These are phyloP conservation scores for Deakozyma indianensis DNA, from an alignment of 805 yeast species.

Conservation along the genomic window DNA sequence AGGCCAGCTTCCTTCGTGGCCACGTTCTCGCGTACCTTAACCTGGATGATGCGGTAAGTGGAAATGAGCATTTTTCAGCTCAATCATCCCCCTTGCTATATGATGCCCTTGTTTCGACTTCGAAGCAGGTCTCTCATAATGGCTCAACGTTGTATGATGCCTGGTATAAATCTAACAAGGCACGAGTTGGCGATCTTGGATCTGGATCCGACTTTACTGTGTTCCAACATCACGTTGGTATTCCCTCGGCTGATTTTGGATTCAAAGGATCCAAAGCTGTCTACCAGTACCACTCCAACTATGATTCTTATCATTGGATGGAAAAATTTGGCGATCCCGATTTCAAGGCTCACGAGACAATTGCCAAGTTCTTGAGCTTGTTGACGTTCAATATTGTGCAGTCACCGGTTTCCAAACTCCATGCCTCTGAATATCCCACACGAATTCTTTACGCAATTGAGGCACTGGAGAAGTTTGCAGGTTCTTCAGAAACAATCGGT, in stretches of 20 bases:
- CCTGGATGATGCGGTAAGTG: constrained; percentile 51
- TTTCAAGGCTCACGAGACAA: constrained; percentile 41
- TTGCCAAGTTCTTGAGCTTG: constrained; percentile 40
- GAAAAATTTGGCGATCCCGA: constrained; percentile 46
- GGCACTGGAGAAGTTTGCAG: constrained; percentile 23
- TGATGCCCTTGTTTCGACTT: constrained; percentile 28
- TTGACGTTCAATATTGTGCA: constrained; percentile 35
- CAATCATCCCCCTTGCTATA: constrained; percentile 49
- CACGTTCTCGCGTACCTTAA: constrained; percentile 55
- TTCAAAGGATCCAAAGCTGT: constrained; percentile 40
- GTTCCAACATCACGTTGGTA: constrained; percentile 27
- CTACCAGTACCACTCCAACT: constrained; percentile 65
- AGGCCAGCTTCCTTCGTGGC: constrained; percentile 29
- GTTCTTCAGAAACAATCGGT: constrained; percentile 14
- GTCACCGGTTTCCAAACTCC: constrained; percentile 30
- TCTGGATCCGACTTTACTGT: constrained; percentile 54
- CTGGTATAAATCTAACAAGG: constrained; percentile 18
- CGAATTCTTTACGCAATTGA: constrained; percentile 26
- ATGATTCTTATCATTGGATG: constrained; percentile 65
- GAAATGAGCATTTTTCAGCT: constrained; percentile 31
- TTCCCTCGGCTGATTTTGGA: constrained; percentile 40
- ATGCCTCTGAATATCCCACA: constrained; percentile 27
- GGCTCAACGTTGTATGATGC: constrained; percentile 19
- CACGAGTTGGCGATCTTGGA: constrained; percentile 36
- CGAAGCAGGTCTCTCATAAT: constrained; percentile 25